A percentile compares a stretch with the other conserved stretches of the same genome.
phyloP scores from a whole-genome alignment of 441 rosid genomes.

The Geranium incanum region DNA sequence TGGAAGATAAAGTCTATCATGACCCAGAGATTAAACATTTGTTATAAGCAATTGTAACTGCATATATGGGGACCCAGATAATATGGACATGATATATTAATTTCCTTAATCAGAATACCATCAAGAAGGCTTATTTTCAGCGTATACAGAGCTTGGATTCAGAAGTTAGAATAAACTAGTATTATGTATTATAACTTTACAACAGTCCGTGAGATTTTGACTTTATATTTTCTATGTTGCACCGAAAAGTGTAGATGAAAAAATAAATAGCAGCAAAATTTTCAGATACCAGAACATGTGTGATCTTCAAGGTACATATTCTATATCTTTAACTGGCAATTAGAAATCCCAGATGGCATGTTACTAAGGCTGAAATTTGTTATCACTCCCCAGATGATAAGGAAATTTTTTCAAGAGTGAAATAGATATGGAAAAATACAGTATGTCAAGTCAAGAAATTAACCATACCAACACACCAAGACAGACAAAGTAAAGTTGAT shows the following conservation, averaged over 20 bases:
- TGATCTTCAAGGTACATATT: too few relatives aligned
- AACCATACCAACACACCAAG: conserved; percentile 70
- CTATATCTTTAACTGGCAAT: neutral
- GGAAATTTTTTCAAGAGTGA: neutral
- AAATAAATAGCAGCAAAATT: too few relatives aligned
- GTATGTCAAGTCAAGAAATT: too few relatives aligned
- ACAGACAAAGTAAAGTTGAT: conserved; percentile 89
- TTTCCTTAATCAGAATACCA: neutral
- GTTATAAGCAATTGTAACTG: too few relatives aligned
- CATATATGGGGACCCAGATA: neutral
- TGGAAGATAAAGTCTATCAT: too few relatives aligned
- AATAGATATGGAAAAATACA: neutral
- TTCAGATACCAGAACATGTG: too few relatives aligned
- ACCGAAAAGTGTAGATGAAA: neutral
- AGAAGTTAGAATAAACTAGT: too few relatives aligned
- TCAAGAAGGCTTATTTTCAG: neutral
- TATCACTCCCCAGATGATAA: too few relatives aligned
- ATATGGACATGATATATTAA: neutral
- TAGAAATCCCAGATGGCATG: neutral
- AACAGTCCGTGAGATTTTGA: neutral
- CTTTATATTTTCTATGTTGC: too few relatives aligned
- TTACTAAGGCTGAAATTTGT: neutral
- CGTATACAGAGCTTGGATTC: neutral
- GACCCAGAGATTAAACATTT: too few relatives aligned
- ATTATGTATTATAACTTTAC: too few relatives aligned